Evolutionary conservation across 2,329 filamentous ascomycete species (phyloP).

Genomic region (Fusarium penzigii): DNA sequence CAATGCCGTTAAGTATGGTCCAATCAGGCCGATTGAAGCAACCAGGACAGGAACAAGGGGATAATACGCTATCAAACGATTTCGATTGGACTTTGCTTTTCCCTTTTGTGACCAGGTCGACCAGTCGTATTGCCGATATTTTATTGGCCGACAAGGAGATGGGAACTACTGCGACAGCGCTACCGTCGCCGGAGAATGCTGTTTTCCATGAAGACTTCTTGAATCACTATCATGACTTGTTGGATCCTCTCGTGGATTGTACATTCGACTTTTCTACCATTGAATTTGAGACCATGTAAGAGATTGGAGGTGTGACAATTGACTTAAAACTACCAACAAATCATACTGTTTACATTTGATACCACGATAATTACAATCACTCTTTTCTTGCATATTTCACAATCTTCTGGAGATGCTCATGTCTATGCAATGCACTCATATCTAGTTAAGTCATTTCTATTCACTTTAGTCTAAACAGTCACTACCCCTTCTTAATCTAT

Average conservation of each 20-base stretch:
- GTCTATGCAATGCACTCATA: too few species aligned
- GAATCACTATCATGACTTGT: conserved; percentile 19
- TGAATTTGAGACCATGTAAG: conserved; percentile 7
- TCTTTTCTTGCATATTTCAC: too few species aligned
- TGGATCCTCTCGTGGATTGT: conserved; percentile 24
- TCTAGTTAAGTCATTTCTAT: too few species aligned
- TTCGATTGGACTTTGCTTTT: conserved; percentile 21
- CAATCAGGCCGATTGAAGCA: conserved; percentile 5
- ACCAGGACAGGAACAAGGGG: background rate
- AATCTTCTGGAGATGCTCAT: too few species aligned
- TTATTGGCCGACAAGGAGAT: conserved; percentile 20
- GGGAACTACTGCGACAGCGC: conserved; percentile 7
- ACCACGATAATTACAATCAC: too few species aligned
- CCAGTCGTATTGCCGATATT: conserved; percentile 15
- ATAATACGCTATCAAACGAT: background rate
- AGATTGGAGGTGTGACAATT: too few species aligned
- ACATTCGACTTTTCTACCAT: conserved; percentile 19
- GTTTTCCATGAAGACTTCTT: conserved; percentile 19
- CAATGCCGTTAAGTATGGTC: conserved; percentile 10
- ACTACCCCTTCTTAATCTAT: too few species aligned
- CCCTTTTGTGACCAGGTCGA: conserved; percentile 20
- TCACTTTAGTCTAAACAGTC: too few species aligned
- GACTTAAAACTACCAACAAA: too few species aligned
- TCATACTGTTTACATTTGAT: too few species aligned
- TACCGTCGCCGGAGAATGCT: conserved; percentile 18